Percentiles rank a stretch among this genome's conserved stretches.
phyloP scores from a whole-genome alignment of 2,329 filamentous ascomycete species.

The Sporothrix mexicana region DNA sequence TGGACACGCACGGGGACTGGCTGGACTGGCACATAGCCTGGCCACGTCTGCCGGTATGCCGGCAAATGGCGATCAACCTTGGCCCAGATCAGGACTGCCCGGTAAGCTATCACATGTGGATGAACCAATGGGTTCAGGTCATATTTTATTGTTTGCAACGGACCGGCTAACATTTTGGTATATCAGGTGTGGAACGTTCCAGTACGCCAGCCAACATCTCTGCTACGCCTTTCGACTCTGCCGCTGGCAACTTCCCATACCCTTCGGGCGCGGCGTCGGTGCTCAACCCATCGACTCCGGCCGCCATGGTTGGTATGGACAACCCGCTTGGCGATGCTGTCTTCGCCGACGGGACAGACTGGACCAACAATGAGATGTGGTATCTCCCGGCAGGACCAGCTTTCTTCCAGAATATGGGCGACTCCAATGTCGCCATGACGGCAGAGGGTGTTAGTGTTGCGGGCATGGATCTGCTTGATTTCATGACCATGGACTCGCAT shows the following conservation, averaged over 20 bases:
- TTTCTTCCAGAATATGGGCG: constrained; percentile 69
- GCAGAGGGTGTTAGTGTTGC: constrained; percentile 71
- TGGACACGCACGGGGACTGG: constrained; percentile 17
- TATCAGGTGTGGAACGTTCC: constrained; percentile 46
- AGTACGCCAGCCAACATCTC: constrained; percentile 61
- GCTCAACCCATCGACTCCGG: constrained; percentile 58
- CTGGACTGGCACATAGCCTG: neutral
- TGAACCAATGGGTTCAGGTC: no score
- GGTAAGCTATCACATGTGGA: neutral
- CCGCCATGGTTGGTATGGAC: constrained; percentile 43
- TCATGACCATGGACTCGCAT: constrained; percentile 60
- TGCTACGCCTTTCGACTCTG: constrained; percentile 66
- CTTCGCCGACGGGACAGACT: constrained; percentile 56
- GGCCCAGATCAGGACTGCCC: neutral
- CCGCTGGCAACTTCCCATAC: constrained; percentile 61
- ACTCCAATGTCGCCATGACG: constrained; percentile 67
- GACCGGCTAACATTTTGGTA: neutral
- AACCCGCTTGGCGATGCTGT: constrained; percentile 45
- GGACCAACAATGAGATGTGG: constrained; percentile 68
- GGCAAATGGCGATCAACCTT: constrained; percentile 15
- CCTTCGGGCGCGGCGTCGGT: constrained; percentile 54
- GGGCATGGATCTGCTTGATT: constrained; percentile 69
- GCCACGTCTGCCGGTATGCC: neutral
- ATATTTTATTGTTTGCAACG: neutral
- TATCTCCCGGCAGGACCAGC: constrained; percentile 68